Conservation (phyloP, 768 basidiomycete genomes). For the Podaxis carcinomalis region DNA sequence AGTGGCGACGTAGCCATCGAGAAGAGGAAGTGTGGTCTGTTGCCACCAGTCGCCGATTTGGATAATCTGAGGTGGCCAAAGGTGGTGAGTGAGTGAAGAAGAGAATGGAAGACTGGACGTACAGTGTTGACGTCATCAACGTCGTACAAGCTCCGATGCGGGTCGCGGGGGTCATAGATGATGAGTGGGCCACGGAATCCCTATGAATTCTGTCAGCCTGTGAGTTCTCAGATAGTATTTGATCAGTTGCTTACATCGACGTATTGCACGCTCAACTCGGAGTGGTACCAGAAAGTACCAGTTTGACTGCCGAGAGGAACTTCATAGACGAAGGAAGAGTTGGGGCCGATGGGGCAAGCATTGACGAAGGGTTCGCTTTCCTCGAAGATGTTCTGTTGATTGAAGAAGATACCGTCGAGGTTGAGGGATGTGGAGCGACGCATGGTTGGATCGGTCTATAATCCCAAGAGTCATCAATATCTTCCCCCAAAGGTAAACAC, state of each 20-base stretch:
- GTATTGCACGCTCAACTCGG: slow-evolving; percentile 11
- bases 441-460: slow-evolving; percentile 45
- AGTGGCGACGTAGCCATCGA: slow-evolving; percentile 23
- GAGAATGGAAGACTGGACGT: slow-evolving; percentile 16
- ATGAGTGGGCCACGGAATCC: slow-evolving; percentile 40
- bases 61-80: slow-evolving; percentile 18
- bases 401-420: slow-evolving; percentile 36
- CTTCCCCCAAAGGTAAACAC: slow-evolving; percentile 10
- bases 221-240: background rate
- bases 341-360: slow-evolving; percentile 43
- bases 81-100: slow-evolving; percentile 18
- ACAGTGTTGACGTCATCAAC: slow-evolving; percentile 16
- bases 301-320: slow-evolving; percentile 24
- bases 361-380: slow-evolving; percentile 25
- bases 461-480: background rate
- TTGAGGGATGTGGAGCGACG: slow-evolving; percentile 29
- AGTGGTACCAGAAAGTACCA: slow-evolving; percentile 24
- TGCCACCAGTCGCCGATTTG: slow-evolving; percentile 41
- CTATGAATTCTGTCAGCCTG: slow-evolving; percentile 12
- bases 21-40: slow-evolving; percentile 20
- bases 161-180: slow-evolving; percentile 29
- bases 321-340: slow-evolving; percentile 37
- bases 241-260: slow-evolving; percentile 3
- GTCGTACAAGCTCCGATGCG: slow-evolving; percentile 17
- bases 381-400: slow-evolving; percentile 14